These are phyloP conservation scores for Aureobasidium sp. DNA, from an alignment of 2,329 filamentous ascomycete species.

Conservation along the genomic window DNA sequence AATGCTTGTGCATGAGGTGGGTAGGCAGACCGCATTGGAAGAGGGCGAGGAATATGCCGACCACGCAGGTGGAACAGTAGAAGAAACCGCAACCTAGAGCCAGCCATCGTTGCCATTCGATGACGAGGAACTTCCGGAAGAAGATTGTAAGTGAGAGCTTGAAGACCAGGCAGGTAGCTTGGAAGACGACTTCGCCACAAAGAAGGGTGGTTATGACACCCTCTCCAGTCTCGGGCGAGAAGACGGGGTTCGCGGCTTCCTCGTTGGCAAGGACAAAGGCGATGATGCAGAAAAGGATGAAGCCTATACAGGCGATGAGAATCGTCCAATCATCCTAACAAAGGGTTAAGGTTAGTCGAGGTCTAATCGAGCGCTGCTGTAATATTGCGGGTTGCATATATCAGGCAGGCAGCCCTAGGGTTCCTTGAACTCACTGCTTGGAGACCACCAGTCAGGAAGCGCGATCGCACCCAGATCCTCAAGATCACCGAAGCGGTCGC, in stretches of 20 bases:
- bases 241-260: neutral
- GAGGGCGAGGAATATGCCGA: neutral
- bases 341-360: neutral
- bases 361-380: neutral
- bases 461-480: neutral
- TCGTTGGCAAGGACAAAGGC: neutral
- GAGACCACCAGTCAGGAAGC: neutral
- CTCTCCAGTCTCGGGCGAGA: neutral
- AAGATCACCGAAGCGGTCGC: neutral
- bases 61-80: neutral
- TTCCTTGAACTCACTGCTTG: neutral
- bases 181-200: neutral
- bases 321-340: neutral
- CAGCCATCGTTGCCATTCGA: neutral
- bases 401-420: neutral
- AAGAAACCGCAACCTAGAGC: neutral
- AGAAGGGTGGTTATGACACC: neutral
- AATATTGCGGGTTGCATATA: neutral
- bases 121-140: neutral
- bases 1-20: neutral
- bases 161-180: neutral
- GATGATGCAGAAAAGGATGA: neutral
- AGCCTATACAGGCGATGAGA: neutral
- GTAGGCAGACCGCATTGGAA: neutral
- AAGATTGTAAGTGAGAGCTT: slow-evolving; percentile 5